These are phyloP conservation scores for Flammula alnicola DNA, from an alignment of 1,284 basidiomycete species.

Conservation along the genomic window DNA sequence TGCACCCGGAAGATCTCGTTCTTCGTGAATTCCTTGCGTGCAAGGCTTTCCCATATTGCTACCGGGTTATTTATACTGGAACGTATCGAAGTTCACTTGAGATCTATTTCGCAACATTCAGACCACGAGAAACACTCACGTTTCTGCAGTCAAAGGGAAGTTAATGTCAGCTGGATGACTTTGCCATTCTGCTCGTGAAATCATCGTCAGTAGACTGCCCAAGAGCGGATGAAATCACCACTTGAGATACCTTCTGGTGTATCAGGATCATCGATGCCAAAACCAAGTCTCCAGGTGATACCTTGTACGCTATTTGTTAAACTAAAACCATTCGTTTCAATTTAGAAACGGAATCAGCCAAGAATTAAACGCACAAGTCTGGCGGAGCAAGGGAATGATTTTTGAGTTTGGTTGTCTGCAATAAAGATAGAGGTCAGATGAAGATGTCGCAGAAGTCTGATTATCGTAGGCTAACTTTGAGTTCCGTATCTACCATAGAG, in stretches of 20 bases:
- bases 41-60: conserved; percentile 52
- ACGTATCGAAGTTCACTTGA: background rate
- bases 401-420: conserved; percentile 54
- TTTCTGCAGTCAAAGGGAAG: conserved; percentile 51
- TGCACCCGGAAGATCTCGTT: conserved; percentile 18
- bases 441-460: conserved; percentile 1
- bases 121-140: conserved; percentile 41
- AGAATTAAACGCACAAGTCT: conserved; percentile 50
- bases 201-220: background rate
- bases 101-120: background rate
- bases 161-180: conserved; percentile 57
- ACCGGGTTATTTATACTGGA: conserved; percentile 46
- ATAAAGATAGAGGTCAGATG: background rate
- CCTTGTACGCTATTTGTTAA: conserved; percentile 58
- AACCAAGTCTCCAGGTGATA: conserved; percentile 67
- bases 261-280: conserved; percentile 53
- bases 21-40: conserved; percentile 26
- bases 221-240: background rate
- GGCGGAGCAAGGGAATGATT: conserved; percentile 62
- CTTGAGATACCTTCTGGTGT: conserved; percentile 55
- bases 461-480: conserved; percentile 51
- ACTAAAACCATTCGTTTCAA: conserved; percentile 30
- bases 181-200: conserved; percentile 55
- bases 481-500: conserved; percentile 58
- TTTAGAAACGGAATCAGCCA: background rate